A percentile compares a stretch with the other conserved stretches of the same genome.
These are phyloP conservation scores for Phascolomyces articulosus DNA, from an alignment of 371 early-diverging fungal genomes.

Conservation along the genomic window DNA sequence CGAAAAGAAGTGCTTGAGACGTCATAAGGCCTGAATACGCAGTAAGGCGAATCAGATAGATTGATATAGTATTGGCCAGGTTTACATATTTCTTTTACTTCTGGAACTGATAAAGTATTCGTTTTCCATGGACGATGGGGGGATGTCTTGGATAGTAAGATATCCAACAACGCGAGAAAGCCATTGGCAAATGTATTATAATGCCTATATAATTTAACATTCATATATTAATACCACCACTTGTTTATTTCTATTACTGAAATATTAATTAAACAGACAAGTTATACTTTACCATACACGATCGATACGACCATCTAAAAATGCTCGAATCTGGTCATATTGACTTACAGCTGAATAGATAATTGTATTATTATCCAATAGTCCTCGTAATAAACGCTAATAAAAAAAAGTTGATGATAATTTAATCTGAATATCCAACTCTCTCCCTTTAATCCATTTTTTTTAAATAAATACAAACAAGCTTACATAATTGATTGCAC, in stretches of 20 bases:
- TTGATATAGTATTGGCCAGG: constrained; percentile 28
- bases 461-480: too few relatives aligned
- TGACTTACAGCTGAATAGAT: constrained; percentile 28
- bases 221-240: too few relatives aligned
- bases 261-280: too few relatives aligned
- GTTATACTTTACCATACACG: constrained; percentile 24
- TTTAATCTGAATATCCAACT: too few relatives aligned
- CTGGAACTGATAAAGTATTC: constrained; percentile 14
- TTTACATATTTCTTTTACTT: constrained; percentile 10
- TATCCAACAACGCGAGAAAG: constrained; percentile 26
- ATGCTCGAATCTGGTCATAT: constrained; percentile 33
- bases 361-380: constrained; percentile 14
- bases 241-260: too few relatives aligned
- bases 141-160: constrained; percentile 17
- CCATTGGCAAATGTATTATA: constrained; percentile 33
- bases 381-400: constrained; percentile 31
- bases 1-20: constrained; percentile 18
- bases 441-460: background rate
- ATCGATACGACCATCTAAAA: constrained; percentile 22
- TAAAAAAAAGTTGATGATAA: too few relatives aligned
- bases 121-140: constrained; percentile 25
- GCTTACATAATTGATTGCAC: constrained; percentile 31
- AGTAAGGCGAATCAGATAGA: constrained; percentile 22
- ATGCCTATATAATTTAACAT: constrained; percentile 24
- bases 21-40: constrained; percentile 12